Base-by-base conservation (phyloP, 2,329 filamentous ascomycete genomes). In the Penicillium sp. region DNA sequence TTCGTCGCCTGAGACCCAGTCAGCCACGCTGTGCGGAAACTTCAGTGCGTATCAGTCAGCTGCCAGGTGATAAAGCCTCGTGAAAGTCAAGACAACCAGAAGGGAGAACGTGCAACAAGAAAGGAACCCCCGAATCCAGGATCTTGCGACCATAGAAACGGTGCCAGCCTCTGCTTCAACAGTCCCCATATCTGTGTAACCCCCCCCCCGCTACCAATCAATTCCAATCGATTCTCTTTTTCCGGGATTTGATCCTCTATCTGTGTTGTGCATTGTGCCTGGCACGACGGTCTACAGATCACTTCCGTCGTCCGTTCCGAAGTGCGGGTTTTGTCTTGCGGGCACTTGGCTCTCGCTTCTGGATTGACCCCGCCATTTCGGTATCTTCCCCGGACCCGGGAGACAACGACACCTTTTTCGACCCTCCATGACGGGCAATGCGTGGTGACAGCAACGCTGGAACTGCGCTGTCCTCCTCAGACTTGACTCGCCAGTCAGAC, bases 351-450 rank as follows among this genome's bases (percentile, higher is more conserved):
- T 37, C 33, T 37, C n/a, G n/a, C 45, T 35, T 24, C 38, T n/a
- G 17, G 26, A 28, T n/a, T 30, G 26, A 51, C 49, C 55, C 54
- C 58, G 37, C 55, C 22, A 56, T 58, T 53, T 54, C 50, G 37
- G 53, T 51, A 55, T 56, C 30, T 19, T 53, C 56, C 53, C 51
- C 45, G 37, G 45, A 38, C 44, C 44, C 10, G 51, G 44, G 22
- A 54, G n/a, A 50, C 28, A 40, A 24, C 51, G 40, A 19, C 15
- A 15, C 33, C 10, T 13, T 19, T 37, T 58, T 35, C 55, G 40
- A 40, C 42, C 56, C 51, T 57, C n/a, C 47, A 65, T 68, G 62
- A 51, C 62, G 62, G 65, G 58, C 60, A 56, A 69, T 68, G 64
- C 57, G 63, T 50, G 55, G 65, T 67, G 64, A 61, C 44, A 55